phyloP scores from a whole-genome alignment of 345 rosid species.

The Barbarea vulgaris region DNA sequence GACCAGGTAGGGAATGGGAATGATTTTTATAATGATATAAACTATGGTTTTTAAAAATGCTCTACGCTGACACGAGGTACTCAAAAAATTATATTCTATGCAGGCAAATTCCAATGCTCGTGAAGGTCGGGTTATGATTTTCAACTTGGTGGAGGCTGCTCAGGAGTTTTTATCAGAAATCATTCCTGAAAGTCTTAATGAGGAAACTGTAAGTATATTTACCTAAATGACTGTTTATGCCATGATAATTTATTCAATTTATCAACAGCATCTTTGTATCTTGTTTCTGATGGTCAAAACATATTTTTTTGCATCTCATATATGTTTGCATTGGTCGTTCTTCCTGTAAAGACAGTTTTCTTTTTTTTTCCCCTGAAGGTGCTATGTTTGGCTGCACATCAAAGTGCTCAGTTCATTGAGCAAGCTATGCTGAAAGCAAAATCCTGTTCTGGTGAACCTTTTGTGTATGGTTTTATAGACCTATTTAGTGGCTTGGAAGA shows the following conservation, averaged over 20 bases:
- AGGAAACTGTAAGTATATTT: conserved; percentile 58
- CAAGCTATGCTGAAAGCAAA: conserved; percentile 50
- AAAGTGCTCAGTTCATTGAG: conserved; percentile 46
- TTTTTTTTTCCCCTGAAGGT: conserved; percentile 49
- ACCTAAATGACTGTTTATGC: conserved; percentile 13
- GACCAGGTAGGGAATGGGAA: conserved; percentile 64
- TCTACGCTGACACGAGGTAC: not conserved
- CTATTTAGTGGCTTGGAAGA: conserved; percentile 86
- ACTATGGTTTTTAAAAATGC: conserved; percentile 7
- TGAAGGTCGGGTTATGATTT: conserved; percentile 96
- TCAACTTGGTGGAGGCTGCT: conserved; percentile 94
- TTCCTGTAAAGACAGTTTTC: conserved; percentile 2
- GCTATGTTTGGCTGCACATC: conserved; percentile 43
- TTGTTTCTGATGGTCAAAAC: conserved; percentile 1
- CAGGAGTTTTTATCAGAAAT: conserved; percentile 94
- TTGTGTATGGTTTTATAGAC: conserved; percentile 85
- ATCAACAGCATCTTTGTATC: conserved; percentile 1
- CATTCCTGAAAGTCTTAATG: conserved; percentile 52
- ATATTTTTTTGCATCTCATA: not conserved
- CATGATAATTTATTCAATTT: not conserved
- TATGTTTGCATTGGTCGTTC: conserved; percentile 17
- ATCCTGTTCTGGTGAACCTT: conserved; percentile 54
- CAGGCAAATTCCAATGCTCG: conserved; percentile 88
- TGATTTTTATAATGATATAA: not conserved
- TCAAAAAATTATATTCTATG: not conserved